phyloP scores from a whole-genome alignment of 441 rosid genomes.

The Pelargonium myrrhifolium region DNA sequence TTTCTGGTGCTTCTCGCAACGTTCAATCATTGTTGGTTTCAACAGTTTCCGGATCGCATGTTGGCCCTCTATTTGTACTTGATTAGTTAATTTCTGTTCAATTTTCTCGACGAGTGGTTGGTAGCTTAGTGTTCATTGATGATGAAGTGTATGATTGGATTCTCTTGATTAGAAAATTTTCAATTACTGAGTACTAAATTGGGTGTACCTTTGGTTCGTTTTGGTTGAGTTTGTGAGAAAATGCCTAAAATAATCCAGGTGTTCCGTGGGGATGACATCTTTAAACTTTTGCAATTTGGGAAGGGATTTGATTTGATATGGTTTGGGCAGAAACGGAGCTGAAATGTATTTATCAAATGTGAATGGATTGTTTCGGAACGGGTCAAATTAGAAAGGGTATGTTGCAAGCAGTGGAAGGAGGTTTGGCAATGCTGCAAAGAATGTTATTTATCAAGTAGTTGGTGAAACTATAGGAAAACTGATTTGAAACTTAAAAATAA shows the following conservation, averaged over 20 bases:
- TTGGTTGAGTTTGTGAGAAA: too few relatives aligned
- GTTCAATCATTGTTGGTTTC: background rate
- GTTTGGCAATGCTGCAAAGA: background rate
- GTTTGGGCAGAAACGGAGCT: background rate
- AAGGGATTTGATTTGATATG: background rate
- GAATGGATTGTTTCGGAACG: background rate
- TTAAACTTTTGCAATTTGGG: background rate
- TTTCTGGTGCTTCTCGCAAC: background rate
- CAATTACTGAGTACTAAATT: too few relatives aligned
- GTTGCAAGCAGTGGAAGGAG: background rate
- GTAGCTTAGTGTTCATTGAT: background rate
- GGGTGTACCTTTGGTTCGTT: too few relatives aligned
- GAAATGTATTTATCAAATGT: background rate
- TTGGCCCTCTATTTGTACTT: background rate
- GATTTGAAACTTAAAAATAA: too few relatives aligned
- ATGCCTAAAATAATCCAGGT: too few relatives aligned
- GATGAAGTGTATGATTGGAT: background rate
- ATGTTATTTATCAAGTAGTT: background rate
- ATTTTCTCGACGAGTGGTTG: background rate
- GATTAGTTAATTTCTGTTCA: background rate
- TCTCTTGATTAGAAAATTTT: background rate
- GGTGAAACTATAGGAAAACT: too few relatives aligned
- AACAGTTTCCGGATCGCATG: background rate
- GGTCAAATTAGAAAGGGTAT: background rate
- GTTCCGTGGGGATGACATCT: background rate